phyloP scores from a whole-genome alignment of 2,329 filamentous ascomycete species.

The Fusarium cicatricum region DNA sequence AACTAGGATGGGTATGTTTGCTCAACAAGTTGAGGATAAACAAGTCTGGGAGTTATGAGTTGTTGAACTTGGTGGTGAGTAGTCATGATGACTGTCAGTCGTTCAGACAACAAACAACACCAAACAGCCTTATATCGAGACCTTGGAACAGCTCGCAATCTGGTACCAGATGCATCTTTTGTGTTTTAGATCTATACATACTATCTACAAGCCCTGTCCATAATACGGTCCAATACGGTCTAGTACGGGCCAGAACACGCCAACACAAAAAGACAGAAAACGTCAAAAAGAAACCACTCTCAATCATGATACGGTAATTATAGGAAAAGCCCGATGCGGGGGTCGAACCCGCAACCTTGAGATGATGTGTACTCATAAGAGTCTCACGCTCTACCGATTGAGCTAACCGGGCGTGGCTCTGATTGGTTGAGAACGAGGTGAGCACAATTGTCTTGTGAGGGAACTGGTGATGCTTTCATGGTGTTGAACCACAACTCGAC shows the following conservation, averaged over 20 bases:
- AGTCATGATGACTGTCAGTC: too few species aligned
- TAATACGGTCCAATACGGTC: too few species aligned
- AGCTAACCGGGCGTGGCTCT: constrained; percentile 35
- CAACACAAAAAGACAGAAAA: background rate
- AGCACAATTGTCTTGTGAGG: background rate
- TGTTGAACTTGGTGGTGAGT: too few species aligned
- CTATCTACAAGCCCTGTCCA: too few species aligned
- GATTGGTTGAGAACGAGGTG: background rate
- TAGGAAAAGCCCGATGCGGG: constrained; percentile 47
- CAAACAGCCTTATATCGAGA: too few species aligned
- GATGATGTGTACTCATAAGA: constrained; percentile 57
- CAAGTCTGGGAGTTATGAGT: too few species aligned
- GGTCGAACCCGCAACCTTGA: constrained; percentile 64
- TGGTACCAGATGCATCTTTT: too few species aligned
- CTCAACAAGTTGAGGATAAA: too few species aligned
- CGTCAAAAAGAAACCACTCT: background rate
- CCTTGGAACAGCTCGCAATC: too few species aligned
- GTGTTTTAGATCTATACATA: too few species aligned
- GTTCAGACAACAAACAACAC: too few species aligned
- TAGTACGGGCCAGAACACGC: background rate
- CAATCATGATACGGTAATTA: background rate
- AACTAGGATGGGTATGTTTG: too few species aligned
- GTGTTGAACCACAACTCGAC: constrained; percentile 9
- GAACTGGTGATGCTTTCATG: constrained; percentile 3
- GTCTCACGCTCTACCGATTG: constrained; percentile 70